Base-by-base conservation (phyloP, 2,329 filamentous ascomycete species). In the Fusarium brachygibbosum region DNA sequence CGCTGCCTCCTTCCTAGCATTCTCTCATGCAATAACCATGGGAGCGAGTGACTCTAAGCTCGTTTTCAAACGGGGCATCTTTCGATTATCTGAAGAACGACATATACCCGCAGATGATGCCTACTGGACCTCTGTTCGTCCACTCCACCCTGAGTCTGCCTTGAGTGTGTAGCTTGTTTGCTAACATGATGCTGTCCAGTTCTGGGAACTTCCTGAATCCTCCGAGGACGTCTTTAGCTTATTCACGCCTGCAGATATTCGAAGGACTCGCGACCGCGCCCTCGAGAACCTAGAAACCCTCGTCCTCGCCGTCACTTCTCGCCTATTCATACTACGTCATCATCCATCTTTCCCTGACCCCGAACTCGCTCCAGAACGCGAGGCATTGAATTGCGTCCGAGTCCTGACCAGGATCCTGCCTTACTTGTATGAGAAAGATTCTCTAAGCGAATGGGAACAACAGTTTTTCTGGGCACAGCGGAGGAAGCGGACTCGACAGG, bases 31-130 rank as follows among this genome's bases (percentile, higher is more conserved):
- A 67, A 63, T 73, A 76, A 71, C 69, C 42, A 99, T 99, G 96
- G 96, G 96, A 81, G 95, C 95, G 78, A 98, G 95, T 82, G 95
- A 98, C 84, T 98, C 95, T 76, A 98, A 98, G 87, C 90, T 98
- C 78, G 93, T 95, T 78, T 98, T 99, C 87, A 98, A 98, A 83
- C 93, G 97, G 82, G 95, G 94, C 82, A 97, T 98, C 83, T 98
- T 98, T 84, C 90, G 92, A 78, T 89, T 99, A 63, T 96, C 94
- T n/a, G 94, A 97, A 79, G 92, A 97, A 79, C 90, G 90, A 71
- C 87, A 92, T 78, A 98, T 98, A 77, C 87, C 93, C 63, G 89
- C 93, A 58, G 91, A 96, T 81, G 93, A 98, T 82, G 86, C 89
- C 19, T 98, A 97, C 83, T 99, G 96, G 96, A 90, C 92, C 69